phyloP scores from a whole-genome alignment of 768 basidiomycete genomes.

The Boletus subcaerulescens region DNA sequence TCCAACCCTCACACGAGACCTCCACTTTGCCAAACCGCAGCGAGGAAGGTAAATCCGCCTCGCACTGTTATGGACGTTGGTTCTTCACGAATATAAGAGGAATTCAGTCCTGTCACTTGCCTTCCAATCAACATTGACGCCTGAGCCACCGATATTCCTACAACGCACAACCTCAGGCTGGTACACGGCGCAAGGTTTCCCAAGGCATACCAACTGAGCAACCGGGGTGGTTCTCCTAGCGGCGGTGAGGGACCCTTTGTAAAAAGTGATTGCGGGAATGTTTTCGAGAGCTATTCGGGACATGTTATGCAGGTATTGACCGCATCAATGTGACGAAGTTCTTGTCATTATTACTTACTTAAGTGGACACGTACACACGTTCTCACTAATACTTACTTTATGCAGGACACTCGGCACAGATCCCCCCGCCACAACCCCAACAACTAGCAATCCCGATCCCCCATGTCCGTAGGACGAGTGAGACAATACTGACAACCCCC shows the following conservation, averaged over 20 bases:
- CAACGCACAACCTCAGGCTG: slow-evolving; percentile 87
- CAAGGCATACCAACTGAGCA: slow-evolving; percentile 77
- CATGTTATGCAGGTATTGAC: slow-evolving; percentile 34
- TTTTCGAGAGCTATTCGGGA: slow-evolving; percentile 68
- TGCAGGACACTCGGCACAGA: slow-evolving; percentile 66
- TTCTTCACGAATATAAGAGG: slow-evolving; percentile 5
- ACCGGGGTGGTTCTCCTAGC: slow-evolving; percentile 66
- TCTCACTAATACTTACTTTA: slow-evolving; percentile 12
- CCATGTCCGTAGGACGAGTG: slow-evolving; percentile 67
- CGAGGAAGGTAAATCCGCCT: slow-evolving; percentile 82
- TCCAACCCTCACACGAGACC: slow-evolving; percentile 92
- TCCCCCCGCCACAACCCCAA: slow-evolving; percentile 78
- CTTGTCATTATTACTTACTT: slow-evolving; percentile 1
- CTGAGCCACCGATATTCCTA: slow-evolving; percentile 71
- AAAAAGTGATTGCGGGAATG: slow-evolving; percentile 77
- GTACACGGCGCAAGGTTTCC: slow-evolving; percentile 72
- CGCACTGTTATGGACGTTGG: slow-evolving; percentile 53
- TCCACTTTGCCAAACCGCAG: slow-evolving; percentile 83
- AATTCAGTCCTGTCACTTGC: slow-evolving; percentile 37
- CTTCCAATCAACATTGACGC: slow-evolving; percentile 89
- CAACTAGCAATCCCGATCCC: slow-evolving; percentile 80
- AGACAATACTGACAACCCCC: slow-evolving; percentile 82
- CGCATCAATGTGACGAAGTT: too few species aligned
- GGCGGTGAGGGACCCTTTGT: slow-evolving; percentile 61
- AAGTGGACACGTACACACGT: slow-evolving; percentile 7